Evolutionary conservation across 306 rosid genomes (phyloP).

Genomic region (Chamaecrista fasciculata): DNA sequence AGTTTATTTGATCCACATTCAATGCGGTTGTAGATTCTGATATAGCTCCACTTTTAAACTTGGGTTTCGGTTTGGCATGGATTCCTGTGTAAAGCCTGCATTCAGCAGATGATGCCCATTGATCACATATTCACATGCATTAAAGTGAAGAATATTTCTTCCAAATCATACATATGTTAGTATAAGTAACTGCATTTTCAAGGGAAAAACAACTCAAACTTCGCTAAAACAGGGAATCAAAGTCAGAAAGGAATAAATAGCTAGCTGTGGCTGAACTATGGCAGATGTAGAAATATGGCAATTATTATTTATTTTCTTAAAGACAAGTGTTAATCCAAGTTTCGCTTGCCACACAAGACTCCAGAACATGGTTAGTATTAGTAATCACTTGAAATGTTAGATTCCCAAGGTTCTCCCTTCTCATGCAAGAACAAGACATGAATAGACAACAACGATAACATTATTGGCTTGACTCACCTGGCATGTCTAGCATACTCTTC

Average conservation of each 20-base stretch:
- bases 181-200: background rate
- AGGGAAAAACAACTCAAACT: background rate
- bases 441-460: background rate
- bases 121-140: background rate
- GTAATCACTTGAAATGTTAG: background rate
- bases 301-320: background rate
- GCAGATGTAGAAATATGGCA: background rate
- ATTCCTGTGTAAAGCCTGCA: conserved; percentile 91
- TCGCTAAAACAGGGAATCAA: background rate
- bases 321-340: background rate
- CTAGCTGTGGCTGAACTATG: background rate
- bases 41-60: conserved; percentile 84
- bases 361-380: background rate
- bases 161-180: background rate
- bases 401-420: background rate
- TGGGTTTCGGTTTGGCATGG: conserved; percentile 94
- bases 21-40: conserved; percentile 90
- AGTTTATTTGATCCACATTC: conserved; percentile 75
- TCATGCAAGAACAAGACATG: conserved; percentile 7
- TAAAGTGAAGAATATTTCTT: background rate
- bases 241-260: background rate
- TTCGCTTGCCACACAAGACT: background rate
- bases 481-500: conserved; percentile 98
- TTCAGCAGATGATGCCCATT: conserved; percentile 1
- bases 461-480: conserved; percentile 56